Conservation (phyloP, 225 moss, liverwort and hornwort species). For the Sphagnum contortum region DNA sequence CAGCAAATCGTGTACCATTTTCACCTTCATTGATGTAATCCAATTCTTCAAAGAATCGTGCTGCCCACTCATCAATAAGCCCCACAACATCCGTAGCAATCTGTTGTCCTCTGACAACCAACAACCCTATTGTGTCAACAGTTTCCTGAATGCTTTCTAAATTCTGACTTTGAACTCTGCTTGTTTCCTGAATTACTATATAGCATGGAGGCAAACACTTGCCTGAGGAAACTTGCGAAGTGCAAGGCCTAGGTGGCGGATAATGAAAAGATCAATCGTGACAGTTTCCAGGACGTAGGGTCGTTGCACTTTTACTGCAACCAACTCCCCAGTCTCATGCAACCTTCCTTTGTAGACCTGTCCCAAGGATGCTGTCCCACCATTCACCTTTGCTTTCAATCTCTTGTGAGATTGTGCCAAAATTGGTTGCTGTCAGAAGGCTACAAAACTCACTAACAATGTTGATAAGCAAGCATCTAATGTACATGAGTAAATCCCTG, state of each 20-base stretch:
- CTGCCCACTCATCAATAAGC: conserved; percentile 93
- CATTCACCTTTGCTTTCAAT: background rate
- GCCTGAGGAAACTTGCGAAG: conserved; percentile 96
- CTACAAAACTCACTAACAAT: too few species aligned
- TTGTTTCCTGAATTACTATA: background rate
- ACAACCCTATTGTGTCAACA: conserved; percentile 19
- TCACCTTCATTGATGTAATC: conserved; percentile 91
- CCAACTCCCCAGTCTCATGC: conserved; percentile 73
- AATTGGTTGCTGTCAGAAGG: too few species aligned
- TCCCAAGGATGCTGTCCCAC: conserved; percentile 76
- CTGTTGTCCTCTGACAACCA: conserved; percentile 46
- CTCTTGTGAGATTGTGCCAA: too few species aligned
- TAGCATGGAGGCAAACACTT: conserved; percentile 7
- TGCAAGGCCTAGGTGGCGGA: conserved; percentile 74
- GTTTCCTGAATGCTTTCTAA: background rate
- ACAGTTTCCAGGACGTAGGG: conserved; percentile 96
- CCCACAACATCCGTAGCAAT: conserved; percentile 97
- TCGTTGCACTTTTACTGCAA: conserved; percentile 96
- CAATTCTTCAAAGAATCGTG: conserved; percentile 95
- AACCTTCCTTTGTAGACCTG: conserved; percentile 97
- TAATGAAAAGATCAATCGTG: conserved; percentile 91
- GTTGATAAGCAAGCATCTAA: too few species aligned
- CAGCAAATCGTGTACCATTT: conserved; percentile 85
- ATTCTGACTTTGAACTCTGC: background rate
- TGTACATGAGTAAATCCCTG: too few species aligned